These are phyloP conservation scores for Eimeria praecox DNA, from an alignment of 169 alveolate species.

Conservation along the genomic window DNA sequence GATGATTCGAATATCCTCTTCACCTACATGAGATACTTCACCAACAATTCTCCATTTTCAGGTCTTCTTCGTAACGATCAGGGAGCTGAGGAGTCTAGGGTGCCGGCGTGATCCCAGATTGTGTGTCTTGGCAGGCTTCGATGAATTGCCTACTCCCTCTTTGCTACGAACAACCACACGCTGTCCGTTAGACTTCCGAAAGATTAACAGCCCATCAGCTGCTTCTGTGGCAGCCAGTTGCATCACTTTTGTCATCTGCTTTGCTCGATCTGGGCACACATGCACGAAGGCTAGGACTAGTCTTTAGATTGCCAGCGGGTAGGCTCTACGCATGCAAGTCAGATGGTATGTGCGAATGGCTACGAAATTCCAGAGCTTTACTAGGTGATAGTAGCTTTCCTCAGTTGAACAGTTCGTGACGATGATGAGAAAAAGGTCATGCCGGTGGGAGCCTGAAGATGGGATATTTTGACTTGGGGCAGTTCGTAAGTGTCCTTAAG, in stretches of 20 bases:
- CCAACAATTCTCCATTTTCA: background rate
- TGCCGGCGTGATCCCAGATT: background rate
- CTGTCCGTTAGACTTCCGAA: background rate
- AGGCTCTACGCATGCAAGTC: background rate
- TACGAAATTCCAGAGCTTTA: background rate
- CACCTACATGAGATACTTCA: background rate
- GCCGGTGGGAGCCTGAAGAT: background rate
- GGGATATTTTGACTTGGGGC: background rate
- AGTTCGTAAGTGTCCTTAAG: background rate
- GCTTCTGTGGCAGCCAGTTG: background rate
- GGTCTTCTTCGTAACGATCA: background rate
- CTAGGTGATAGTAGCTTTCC: background rate
- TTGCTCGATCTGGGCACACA: background rate
- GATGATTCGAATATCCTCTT: background rate
- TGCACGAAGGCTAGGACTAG: background rate
- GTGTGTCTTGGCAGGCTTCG: background rate
- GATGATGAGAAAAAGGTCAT: background rate
- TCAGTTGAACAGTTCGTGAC: background rate
- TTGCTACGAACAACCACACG: background rate
- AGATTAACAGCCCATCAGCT: background rate
- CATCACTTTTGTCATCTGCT: background rate
- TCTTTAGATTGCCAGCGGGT: background rate
- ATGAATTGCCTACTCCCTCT: background rate
- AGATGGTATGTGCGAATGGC: background rate
- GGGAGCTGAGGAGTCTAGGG: background rate